phyloP scores from a whole-genome alignment of 352 stramenopile species.

The Peronospora tabacina region DNA sequence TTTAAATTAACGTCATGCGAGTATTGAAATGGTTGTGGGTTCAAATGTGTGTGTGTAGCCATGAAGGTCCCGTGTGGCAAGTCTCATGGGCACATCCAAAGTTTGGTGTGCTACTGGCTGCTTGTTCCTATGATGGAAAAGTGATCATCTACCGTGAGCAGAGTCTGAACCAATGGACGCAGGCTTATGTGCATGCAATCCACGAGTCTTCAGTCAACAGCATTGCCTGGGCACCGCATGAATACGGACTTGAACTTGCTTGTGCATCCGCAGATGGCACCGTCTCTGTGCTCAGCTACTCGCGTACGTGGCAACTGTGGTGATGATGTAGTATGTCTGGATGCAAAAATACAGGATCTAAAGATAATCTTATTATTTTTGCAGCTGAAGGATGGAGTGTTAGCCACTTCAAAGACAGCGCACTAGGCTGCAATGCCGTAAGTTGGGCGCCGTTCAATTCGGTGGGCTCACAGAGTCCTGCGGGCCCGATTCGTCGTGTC shows the following conservation, averaged over 20 bases:
- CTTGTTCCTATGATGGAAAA: slow-evolving; percentile 96
- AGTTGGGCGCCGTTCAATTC: slow-evolving; percentile 92
- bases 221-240: slow-evolving; percentile 94
- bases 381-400: slow-evolving; percentile 84
- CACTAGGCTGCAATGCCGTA: slow-evolving; percentile 94
- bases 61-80: slow-evolving; percentile 97
- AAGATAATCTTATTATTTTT: slow-evolving; percentile 7
- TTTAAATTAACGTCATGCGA: no score
- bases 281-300: slow-evolving; percentile 86
- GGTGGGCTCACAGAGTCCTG: slow-evolving; percentile 39
- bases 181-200: slow-evolving; percentile 88
- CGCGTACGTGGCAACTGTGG: slow-evolving; percentile 32
- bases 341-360: not conserved
- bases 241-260: slow-evolving; percentile 92
- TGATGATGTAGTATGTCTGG: not conserved
- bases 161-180: slow-evolving; percentile 89
- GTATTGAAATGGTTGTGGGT: no score
- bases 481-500: slow-evolving; percentile 58
- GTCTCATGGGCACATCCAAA: slow-evolving; percentile 98
- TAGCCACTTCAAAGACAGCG: slow-evolving; percentile 91
- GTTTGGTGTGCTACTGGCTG: slow-evolving; percentile 93
- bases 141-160: slow-evolving; percentile 96
- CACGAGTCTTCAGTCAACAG: slow-evolving; percentile 91
- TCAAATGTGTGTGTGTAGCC: slow-evolving; percentile 41
- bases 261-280: slow-evolving; percentile 93